phyloP scores from a whole-genome alignment of 441 rosid species.

The Eruca vesicaria region DNA sequence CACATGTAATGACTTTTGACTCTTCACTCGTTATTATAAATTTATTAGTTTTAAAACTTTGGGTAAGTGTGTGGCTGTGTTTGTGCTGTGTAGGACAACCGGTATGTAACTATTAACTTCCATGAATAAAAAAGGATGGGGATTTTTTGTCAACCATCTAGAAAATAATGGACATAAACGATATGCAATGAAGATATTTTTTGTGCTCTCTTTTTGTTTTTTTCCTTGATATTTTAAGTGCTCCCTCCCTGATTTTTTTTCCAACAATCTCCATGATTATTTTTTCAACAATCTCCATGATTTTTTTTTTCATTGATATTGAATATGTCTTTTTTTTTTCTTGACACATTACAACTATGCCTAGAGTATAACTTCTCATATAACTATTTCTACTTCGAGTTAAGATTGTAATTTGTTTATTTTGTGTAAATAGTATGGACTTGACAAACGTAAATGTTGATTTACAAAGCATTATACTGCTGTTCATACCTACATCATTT shows the following conservation, averaged over 20 bases:
- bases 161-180: neutral
- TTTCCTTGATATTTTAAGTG: neutral
- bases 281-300: neutral
- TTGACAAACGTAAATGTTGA: too few species aligned
- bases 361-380: too few species aligned
- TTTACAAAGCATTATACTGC: too few species aligned
- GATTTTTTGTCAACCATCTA: neutral
- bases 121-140: neutral
- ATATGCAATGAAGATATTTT: neutral
- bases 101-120: neutral
- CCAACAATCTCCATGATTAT: neutral
- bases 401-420: too few species aligned
- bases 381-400: too few species aligned
- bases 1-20: neutral
- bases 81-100: neutral
- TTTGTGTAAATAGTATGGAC: too few species aligned
- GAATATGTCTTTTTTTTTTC: neutral
- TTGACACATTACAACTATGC: neutral
- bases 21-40: slow-evolving; percentile 12
- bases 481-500: too few species aligned
- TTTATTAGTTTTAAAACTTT: too few species aligned
- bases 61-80: slow-evolving; percentile 17
- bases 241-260: neutral
- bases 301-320: neutral
- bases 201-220: neutral